A percentile compares a stretch with the other conserved stretches of the same genome.
These are phyloP conservation scores for Tremellales sp. DNA, from an alignment of 1,284 basidiomycete species.

Conservation along the genomic window DNA sequence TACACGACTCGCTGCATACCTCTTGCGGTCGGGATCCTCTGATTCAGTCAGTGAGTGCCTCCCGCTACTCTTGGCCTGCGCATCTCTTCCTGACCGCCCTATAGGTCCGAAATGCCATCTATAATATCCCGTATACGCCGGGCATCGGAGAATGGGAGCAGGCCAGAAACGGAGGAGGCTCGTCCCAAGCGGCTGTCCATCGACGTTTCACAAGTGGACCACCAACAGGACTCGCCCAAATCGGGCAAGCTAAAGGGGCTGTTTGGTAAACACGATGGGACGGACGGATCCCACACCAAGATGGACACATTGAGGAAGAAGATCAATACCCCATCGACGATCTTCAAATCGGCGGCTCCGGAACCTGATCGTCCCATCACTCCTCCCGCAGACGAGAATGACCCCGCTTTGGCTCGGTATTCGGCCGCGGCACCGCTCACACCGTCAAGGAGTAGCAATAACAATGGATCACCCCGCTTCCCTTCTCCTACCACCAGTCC, in stretches of 20 bases:
- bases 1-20: too few relatives aligned
- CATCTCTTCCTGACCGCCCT: too few relatives aligned
- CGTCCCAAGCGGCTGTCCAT: neutral
- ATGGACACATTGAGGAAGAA: constrained; percentile 8
- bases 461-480: constrained; percentile 16
- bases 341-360: constrained; percentile 8
- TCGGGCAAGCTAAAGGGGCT: neutral
- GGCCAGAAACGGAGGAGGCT: too few relatives aligned
- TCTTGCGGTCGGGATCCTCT: too few relatives aligned
- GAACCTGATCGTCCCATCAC: neutral
- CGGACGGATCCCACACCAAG: neutral
- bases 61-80: too few relatives aligned
- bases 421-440: neutral
- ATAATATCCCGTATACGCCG: neutral
- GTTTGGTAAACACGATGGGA: neutral
- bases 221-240: neutral
- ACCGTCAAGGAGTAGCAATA: constrained; percentile 9
- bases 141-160: neutral
- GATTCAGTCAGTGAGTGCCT: too few relatives aligned
- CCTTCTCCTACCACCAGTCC: constrained; percentile 20
- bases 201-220: neutral
- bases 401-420: neutral
- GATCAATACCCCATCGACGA: constrained; percentile 15
- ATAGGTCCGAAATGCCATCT: too few relatives aligned
- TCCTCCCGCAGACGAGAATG: neutral